Evolutionary conservation across 108 stramenopile genomes (phyloP).

Genomic region (Aurantiochytrium sp.): DNA sequence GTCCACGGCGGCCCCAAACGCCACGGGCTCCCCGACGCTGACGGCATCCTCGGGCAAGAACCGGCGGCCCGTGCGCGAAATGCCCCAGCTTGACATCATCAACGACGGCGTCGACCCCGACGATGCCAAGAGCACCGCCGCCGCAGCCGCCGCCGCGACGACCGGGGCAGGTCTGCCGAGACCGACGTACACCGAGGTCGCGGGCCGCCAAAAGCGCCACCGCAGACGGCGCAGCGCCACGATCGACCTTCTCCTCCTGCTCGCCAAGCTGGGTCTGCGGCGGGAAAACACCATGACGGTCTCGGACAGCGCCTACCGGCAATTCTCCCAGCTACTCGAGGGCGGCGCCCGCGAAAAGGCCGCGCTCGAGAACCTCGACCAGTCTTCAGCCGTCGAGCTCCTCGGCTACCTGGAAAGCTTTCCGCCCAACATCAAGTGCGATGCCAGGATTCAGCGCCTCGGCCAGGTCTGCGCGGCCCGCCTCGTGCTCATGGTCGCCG

Average conservation of each 20-base stretch:
- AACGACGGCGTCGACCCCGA: neutral
- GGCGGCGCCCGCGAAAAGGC: neutral
- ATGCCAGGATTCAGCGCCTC: neutral
- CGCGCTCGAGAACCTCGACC: neutral
- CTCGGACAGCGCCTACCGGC: neutral
- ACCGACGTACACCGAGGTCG: neutral
- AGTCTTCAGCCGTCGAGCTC: neutral
- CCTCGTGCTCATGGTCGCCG: conserved; percentile 26
- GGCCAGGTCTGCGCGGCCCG: neutral
- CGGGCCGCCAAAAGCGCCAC: neutral
- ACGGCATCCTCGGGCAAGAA: neutral
- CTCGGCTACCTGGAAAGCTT: conserved; percentile 7
- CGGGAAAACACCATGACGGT: neutral
- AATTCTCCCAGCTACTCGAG: neutral
- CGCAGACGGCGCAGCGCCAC: neutral
- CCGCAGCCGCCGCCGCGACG: neutral
- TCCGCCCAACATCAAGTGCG: neutral
- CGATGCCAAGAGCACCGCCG: too few species aligned
- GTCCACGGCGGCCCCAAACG: neutral
- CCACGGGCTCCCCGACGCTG: neutral
- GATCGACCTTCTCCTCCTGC: neutral
- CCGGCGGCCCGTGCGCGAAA: neutral
- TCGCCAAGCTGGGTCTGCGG: neutral
- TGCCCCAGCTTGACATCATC: neutral
- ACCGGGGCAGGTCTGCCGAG: neutral